phyloP scores from a whole-genome alignment of 2,329 filamentous ascomycete genomes.

The Teratosphaeria nubilosa region DNA sequence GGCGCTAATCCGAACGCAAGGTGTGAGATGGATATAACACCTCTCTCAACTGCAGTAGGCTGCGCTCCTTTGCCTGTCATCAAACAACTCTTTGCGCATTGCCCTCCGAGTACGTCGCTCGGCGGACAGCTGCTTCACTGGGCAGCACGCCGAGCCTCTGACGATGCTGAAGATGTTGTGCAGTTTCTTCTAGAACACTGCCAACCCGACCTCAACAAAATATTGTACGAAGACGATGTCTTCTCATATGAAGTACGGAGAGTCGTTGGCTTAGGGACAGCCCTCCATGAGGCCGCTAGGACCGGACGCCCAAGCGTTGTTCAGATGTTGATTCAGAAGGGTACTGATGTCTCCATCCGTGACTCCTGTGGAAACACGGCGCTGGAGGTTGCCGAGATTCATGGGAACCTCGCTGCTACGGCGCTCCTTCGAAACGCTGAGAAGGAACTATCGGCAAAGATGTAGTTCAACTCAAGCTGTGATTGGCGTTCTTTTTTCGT shows the following conservation, averaged over 20 bases:
- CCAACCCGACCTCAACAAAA: conserved; percentile 2
- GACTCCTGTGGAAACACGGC: conserved; percentile 6
- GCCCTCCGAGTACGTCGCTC: background rate
- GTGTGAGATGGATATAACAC: conserved; percentile 9
- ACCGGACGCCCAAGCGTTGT: conserved; percentile 3
- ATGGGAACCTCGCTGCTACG: conserved; percentile 1
- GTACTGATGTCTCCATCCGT: conserved; percentile 4
- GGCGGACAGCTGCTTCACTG: conserved; percentile 6
- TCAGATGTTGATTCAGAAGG: conserved; percentile 4
- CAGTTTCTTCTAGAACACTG: conserved; percentile 5
- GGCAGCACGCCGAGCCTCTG: conserved; percentile 3
- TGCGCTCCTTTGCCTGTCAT: conserved; percentile 4
- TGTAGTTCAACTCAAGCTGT: background rate
- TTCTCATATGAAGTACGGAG: conserved; percentile 10
- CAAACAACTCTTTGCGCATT: conserved; percentile 6
- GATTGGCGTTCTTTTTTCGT: background rate
- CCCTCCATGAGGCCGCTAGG: conserved; percentile 10
- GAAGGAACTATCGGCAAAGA: background rate
- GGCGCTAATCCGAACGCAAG: conserved; percentile 10
- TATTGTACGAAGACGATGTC: conserved; percentile 9
- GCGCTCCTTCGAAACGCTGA: conserved; percentile 5
- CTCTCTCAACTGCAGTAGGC: conserved; percentile 6
- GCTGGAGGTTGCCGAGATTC: conserved; percentile 7
- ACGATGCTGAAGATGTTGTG: conserved; percentile 6
- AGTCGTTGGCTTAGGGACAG: conserved; percentile 7